Base-by-base conservation (phyloP, 371 early-diverging fungal genomes). In the Coemansia sp. region DNA sequence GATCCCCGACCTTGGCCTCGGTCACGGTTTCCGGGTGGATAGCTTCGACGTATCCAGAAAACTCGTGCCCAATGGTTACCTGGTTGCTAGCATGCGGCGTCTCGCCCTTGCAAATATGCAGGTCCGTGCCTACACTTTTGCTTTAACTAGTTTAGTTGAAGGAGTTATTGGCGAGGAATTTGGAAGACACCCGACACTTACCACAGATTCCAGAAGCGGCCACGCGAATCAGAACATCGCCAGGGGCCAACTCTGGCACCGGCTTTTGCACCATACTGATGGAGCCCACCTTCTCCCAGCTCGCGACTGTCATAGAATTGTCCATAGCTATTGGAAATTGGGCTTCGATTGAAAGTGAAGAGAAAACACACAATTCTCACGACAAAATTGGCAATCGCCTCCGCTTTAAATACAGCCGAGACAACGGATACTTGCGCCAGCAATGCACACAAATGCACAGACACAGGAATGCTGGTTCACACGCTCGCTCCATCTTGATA, bases 131-230 rank as follows among this genome's bases (percentile, higher is more conserved):
- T 50, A 50, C 31, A 9, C 12, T 20, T 14, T 5, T 41, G 41
- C 8, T 41, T 20, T 20, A 20, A 20, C 20, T 41, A 41, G 41
- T 14, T 41, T 41, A 40, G 11, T 6, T 14, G 14, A 41, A 40
- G 40, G 41, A 41, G 20, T 20, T 20, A 20, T 20, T 20, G 20
- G 8, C 12, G 41, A 41, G 41, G 8, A 41, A 41, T 41, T 3
- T 3, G 12, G 9, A 41, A 41, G 9, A 7, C 3, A 3, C 3
- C 8, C 31, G 31, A 26, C 26, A 31, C 50, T 50, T 50, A 30
- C 83, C 84, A 63, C 84, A 84, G 45, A 84, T 72, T 12, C 84
- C 84, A 31, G 83, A 84, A 5, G 84, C 83, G 11, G 81, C 83
- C 2, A 84, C 84, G 33, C 74, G 78, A 52, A 84, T 56, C 33